Evolutionary conservation across 768 basidiomycete species (phyloP).

Genomic region (Termitomyces eurrhizus): DNA sequence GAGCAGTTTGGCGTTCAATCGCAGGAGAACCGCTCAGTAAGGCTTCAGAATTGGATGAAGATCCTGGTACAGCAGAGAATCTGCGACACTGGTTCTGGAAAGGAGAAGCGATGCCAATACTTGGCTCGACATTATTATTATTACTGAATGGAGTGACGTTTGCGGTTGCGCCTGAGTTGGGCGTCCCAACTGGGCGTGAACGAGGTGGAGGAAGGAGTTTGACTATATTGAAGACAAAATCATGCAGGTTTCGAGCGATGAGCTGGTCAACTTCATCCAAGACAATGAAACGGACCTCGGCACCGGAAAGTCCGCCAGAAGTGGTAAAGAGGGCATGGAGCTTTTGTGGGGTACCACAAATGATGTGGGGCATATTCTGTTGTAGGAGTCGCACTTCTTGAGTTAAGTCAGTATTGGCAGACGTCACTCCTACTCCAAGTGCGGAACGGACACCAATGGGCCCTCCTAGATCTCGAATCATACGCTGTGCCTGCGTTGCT

Average conservation of each 20-base stretch:
- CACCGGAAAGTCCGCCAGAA: conserved; percentile 70
- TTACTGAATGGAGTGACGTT: conserved; percentile 36
- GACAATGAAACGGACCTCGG: conserved; percentile 89
- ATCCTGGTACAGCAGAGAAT: conserved; percentile 51
- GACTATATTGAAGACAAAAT: conserved; percentile 91
- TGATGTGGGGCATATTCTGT: conserved; percentile 90
- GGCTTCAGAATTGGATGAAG: conserved; percentile 40
- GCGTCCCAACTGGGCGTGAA: conserved; percentile 54
- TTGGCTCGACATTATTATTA: conserved; percentile 42
- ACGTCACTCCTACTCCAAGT: conserved; percentile 78
- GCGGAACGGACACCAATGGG: conserved; percentile 91
- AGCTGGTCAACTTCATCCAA: conserved; percentile 98
- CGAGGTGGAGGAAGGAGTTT: conserved; percentile 89
- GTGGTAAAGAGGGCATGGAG: conserved; percentile 87
- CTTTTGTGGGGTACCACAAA: conserved; percentile 97
- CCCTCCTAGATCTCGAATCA: conserved; percentile 92
- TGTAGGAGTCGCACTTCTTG: conserved; percentile 83
- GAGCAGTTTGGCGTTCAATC: conserved; percentile 83
- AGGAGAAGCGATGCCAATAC: conserved; percentile 31
- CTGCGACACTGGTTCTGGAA: conserved; percentile 46
- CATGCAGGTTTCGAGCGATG: conserved; percentile 94
- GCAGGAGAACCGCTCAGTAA: conserved; percentile 27
- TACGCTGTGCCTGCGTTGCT: conserved; percentile 93
- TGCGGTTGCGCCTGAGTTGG: conserved; percentile 28
- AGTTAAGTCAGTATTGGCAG: conserved; percentile 53